Evolutionary conservation across 805 yeast species (phyloP).

Genomic region (Yamadazyma tumulicola): DNA sequence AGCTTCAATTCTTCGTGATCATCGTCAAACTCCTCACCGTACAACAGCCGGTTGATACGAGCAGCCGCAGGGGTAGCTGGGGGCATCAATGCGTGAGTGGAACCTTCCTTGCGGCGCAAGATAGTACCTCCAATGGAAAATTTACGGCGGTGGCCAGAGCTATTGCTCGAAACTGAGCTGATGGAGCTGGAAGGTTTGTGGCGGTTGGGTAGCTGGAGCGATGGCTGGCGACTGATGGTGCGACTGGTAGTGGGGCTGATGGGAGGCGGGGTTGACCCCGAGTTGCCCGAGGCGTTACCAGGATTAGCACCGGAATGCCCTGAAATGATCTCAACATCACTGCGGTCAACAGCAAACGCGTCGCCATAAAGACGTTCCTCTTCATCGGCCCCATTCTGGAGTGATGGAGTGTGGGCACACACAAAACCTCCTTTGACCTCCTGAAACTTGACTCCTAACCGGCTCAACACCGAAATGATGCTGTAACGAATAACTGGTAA

Average conservation of each 20-base stretch:
- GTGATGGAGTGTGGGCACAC: conserved; percentile 66
- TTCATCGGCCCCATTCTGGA: conserved; percentile 20
- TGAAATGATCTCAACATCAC: conserved; percentile 6
- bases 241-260: conserved; percentile 4
- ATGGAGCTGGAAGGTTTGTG: conserved; percentile 39
- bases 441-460: conserved; percentile 73
- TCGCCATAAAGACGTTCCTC: conserved; percentile 36
- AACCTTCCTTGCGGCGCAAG: conserved; percentile 47
- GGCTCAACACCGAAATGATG: conserved; percentile 70
- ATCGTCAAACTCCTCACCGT: conserved; percentile 24
- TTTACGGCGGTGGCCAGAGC: conserved; percentile 51
- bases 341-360: conserved; percentile 31
- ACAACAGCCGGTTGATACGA: conserved; percentile 25
- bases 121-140: conserved; percentile 61
- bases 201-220: conserved; percentile 24
- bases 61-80: conserved; percentile 58
- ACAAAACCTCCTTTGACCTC: conserved; percentile 94
- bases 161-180: conserved; percentile 15
- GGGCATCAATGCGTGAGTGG: conserved; percentile 35
- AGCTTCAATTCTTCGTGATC: conserved; percentile 27
- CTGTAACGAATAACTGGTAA: conserved; percentile 83
- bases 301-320: background rate
- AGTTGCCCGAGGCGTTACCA: background rate
- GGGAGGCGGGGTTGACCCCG: background rate
- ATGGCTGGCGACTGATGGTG: conserved; percentile 36